These are phyloP conservation scores for Mercurialis annua DNA, from an alignment of 345 rosid species.

Conservation along the genomic window DNA sequence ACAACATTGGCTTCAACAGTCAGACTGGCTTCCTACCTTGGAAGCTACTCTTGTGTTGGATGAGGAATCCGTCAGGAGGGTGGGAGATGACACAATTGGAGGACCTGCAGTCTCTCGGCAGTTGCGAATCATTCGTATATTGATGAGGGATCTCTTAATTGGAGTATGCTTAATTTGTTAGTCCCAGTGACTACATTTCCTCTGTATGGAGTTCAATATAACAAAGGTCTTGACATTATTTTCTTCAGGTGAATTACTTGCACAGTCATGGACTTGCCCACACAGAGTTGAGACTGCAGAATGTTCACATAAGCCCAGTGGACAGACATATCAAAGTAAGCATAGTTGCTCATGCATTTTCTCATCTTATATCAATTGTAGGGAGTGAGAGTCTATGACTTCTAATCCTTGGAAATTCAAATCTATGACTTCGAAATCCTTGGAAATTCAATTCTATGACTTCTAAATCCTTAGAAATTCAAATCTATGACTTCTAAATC, in stretches of 20 bases:
- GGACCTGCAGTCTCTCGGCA: constrained; percentile 96
- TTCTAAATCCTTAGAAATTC: too few species aligned
- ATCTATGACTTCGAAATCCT: too few species aligned
- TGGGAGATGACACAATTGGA: constrained; percentile 92
- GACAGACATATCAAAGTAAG: constrained; percentile 92
- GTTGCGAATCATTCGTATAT: constrained; percentile 63
- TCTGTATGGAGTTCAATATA: neutral
- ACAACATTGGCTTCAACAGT: constrained; percentile 93
- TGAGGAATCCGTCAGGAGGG: constrained; percentile 77
- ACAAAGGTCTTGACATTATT: constrained; percentile 3
- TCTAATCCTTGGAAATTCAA: too few species aligned
- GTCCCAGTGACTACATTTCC: neutral
- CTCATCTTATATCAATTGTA: neutral
- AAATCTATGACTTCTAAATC: too few species aligned
- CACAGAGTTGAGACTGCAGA: constrained; percentile 92
- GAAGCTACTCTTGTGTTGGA: constrained; percentile 94
- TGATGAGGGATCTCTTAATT: constrained; percentile 90
- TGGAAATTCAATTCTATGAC: too few species aligned
- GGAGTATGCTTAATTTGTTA: constrained; percentile 56
- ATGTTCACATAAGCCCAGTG: constrained; percentile 91
- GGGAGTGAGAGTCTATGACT: neutral
- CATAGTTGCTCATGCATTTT: too few species aligned
- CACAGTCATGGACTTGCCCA: constrained; percentile 98
- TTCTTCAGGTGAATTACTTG: constrained; percentile 83
- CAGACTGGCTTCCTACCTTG: constrained; percentile 93